These are phyloP conservation scores for Heritiera littoralis DNA, from an alignment of 345 rosid species.

Conservation along the genomic window DNA sequence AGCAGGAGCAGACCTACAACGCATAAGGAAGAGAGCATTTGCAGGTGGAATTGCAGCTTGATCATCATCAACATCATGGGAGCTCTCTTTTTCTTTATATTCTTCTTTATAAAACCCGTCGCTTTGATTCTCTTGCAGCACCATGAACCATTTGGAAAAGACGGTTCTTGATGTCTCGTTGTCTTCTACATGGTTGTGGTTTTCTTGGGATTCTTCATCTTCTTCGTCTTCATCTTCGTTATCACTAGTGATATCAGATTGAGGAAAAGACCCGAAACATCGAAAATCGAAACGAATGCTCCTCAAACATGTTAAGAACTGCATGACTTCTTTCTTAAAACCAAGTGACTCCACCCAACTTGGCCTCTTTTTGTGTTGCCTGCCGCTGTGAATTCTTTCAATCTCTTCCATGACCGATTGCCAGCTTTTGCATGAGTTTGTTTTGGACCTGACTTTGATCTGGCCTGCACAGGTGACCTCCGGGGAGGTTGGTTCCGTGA, in stretches of 20 bases:
- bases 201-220: slow-evolving; percentile 32
- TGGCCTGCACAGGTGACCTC: slow-evolving; percentile 92
- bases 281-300: slow-evolving; percentile 57
- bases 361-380: slow-evolving; percentile 38
- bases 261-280: slow-evolving; percentile 70
- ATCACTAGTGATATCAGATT: slow-evolving; percentile 40
- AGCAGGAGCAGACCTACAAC: slow-evolving; percentile 83
- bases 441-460: slow-evolving; percentile 78
- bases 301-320: slow-evolving; percentile 68
- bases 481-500: slow-evolving; percentile 81
- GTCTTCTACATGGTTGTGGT: neutral
- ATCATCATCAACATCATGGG: slow-evolving; percentile 12
- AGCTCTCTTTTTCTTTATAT: slow-evolving; percentile 22
- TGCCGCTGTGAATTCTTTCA: slow-evolving; percentile 54
- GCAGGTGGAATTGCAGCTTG: slow-evolving; percentile 70
- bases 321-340: slow-evolving; percentile 69
- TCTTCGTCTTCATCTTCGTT: slow-evolving; percentile 52
- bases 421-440: slow-evolving; percentile 66
- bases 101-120: slow-evolving; percentile 25
- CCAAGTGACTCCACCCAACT: slow-evolving; percentile 59
- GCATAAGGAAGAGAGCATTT: slow-evolving; percentile 77
- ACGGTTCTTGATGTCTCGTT: slow-evolving; percentile 50
- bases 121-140: slow-evolving; percentile 58
- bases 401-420: slow-evolving; percentile 79
- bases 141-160: slow-evolving; percentile 81